Evolutionary conservation across 495 filamentous ascomycete species (phyloP), one percentile per base, ranked within the genome.

Genomic region (Daldinia decipiens): DNA sequence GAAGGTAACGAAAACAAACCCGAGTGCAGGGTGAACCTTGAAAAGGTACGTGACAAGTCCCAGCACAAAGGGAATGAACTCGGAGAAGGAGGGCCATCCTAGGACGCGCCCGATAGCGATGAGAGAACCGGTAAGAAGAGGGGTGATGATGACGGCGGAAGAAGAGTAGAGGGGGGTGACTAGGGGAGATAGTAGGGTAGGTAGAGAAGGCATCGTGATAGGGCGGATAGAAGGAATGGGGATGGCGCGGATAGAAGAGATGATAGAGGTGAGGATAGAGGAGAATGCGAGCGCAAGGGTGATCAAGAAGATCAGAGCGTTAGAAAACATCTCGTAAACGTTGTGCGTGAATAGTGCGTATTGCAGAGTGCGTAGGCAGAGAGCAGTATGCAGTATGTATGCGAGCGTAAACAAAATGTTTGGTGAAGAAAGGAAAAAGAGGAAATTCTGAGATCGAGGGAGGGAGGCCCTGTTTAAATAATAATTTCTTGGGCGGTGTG

Each of bases 1-100:
- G 51, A 43, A 13, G 2, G 17, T 51, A 27, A 58, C 12, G 19
- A 39, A 51, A n/a, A 68, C 50, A 31, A 32, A 52, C 26, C 29
- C 34, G 5, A 47, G 43, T 9, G 12, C 43, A 4, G 43, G 43
- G 13, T 47, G 27, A 9, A 57, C 65, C 51, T 29, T 50, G 19
- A 19, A 56, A n/a, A 68, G 39, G 31, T 62, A 68, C 38, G 21
- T 26, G 36, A 1, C 12, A 39, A 39, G 12, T n/a, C 19, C n/a
- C 36, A 68, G 29, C 3, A 31, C 26, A 8, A 34, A 29, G 7
- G 45, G 55, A 17, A 53, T 13, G 50, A 53, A 17, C 0, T 29
- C 24, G 26, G 50, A n/a, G 1, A 31, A 1, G 7, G 26, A 31
- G 5, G 50, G 24, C 50, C 50, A 53, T 24, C 43, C 43, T 47